A percentile compares a stretch with the other conserved stretches of the same genome.
Conservation (phyloP, 257 asterid genomes). For the Solanum chiquidenum region DNA sequence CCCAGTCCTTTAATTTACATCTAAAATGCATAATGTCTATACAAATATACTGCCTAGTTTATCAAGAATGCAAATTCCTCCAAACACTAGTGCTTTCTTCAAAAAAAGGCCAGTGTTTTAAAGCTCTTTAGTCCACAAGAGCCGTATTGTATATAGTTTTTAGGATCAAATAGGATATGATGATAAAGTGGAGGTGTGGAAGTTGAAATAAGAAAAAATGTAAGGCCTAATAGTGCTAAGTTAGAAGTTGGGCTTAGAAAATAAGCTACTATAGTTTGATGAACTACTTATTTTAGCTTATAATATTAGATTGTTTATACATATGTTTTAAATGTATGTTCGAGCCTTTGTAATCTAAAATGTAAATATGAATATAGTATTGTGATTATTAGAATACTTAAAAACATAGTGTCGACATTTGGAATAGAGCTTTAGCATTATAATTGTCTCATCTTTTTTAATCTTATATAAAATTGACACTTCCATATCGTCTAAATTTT, state of each 20-base stretch:
- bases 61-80: background rate
- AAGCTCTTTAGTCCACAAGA: background rate
- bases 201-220: constrained; percentile 25
- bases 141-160: background rate
- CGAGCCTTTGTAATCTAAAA: background rate
- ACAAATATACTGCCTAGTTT: background rate
- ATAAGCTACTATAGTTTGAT: background rate
- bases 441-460: background rate
- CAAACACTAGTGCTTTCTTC: background rate
- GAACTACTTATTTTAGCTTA: background rate
- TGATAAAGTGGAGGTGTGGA: constrained; percentile 5
- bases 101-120: background rate
- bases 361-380: background rate
- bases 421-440: background rate
- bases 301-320: background rate
- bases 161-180: background rate
- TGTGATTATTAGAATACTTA: background rate
- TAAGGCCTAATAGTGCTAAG: constrained; percentile 1
- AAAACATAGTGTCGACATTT: background rate
- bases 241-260: background rate
- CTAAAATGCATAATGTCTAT: background rate
- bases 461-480: background rate
- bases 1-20: background rate
- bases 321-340: background rate
- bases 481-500: background rate